Evolutionary conservation across 1,284 basidiomycete genomes (phyloP).

Genomic region (Exobasidium cylindrosporum): DNA sequence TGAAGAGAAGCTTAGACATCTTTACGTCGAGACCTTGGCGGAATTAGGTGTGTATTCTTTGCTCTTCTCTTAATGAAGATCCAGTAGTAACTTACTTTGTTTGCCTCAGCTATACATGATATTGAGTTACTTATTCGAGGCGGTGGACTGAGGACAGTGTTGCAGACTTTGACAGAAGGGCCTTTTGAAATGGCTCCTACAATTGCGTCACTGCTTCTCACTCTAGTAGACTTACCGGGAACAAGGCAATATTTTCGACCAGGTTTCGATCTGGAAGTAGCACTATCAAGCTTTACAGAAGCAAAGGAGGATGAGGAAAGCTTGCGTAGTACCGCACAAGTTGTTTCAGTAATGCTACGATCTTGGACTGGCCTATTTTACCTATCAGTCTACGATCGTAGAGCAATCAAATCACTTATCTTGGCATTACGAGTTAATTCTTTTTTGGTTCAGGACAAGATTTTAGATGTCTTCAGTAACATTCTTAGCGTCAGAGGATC

Average conservation of each 20-base stretch:
- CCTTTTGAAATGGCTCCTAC: slow-evolving; percentile 77
- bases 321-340: slow-evolving; percentile 72
- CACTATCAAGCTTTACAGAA: slow-evolving; percentile 59
- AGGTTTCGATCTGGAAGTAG: slow-evolving; percentile 77
- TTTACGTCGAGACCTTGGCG: slow-evolving; percentile 82
- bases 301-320: slow-evolving; percentile 68
- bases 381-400: slow-evolving; percentile 83
- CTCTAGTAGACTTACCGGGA: slow-evolving; percentile 79
- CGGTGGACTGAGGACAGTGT: slow-evolving; percentile 80
- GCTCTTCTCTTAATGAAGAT: background rate
- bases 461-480: slow-evolving; percentile 90
- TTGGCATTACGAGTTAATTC: slow-evolving; percentile 84
- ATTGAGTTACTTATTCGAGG: slow-evolving; percentile 75
- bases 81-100: background rate
- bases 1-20: slow-evolving; percentile 81
- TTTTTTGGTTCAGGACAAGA: slow-evolving; percentile 63
- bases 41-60: slow-evolving; percentile 71
- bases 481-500: slow-evolving; percentile 64
- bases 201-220: slow-evolving; percentile 79
- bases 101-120: slow-evolving; percentile 64
- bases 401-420: slow-evolving; percentile 78
- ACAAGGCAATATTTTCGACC: slow-evolving; percentile 76
- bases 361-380: slow-evolving; percentile 95
- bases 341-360: slow-evolving; percentile 78
- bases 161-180: slow-evolving; percentile 82